These are phyloP conservation scores for Salvia hispanica DNA, from an alignment of 257 asterid genomes.

Conservation along the genomic window DNA sequence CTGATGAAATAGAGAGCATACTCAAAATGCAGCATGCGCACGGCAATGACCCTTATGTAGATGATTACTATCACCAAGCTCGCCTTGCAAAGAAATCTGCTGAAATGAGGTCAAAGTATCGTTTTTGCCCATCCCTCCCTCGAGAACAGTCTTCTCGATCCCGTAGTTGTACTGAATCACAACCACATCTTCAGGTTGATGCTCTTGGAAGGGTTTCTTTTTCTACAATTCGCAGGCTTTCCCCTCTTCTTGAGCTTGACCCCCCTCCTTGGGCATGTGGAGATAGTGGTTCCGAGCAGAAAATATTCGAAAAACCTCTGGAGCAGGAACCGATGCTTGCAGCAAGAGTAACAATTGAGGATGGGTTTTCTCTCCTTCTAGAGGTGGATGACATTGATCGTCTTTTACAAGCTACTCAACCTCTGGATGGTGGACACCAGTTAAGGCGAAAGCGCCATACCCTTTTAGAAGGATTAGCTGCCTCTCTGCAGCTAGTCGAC, in stretches of 20 bases:
- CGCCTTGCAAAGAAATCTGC: slow-evolving; percentile 76
- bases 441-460: slow-evolving; percentile 76
- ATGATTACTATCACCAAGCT: slow-evolving; percentile 92
- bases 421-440: slow-evolving; percentile 79
- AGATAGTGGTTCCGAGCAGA: slow-evolving; percentile 60
- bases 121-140: slow-evolving; percentile 68
- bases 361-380: slow-evolving; percentile 71
- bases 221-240: slow-evolving; percentile 81
- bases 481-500: slow-evolving; percentile 95
- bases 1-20: slow-evolving; percentile 83
- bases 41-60: slow-evolving; percentile 71
- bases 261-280: slow-evolving; percentile 85
- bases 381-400: slow-evolving; percentile 91
- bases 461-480: slow-evolving; percentile 90
- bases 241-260: slow-evolving; percentile 73
- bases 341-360: slow-evolving; percentile 80
- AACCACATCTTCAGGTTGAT: slow-evolving; percentile 87
- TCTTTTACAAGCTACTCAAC: slow-evolving; percentile 62
- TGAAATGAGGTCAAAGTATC: slow-evolving; percentile 60
- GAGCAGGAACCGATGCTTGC: slow-evolving; percentile 94
- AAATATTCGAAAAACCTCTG: slow-evolving; percentile 60
- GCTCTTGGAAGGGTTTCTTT: slow-evolving; percentile 78
- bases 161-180: slow-evolving; percentile 67
- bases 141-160: slow-evolving; percentile 76
- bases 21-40: slow-evolving; percentile 88